A percentile compares a stretch with the other conserved stretches of the same genome.
phyloP scores from a whole-genome alignment of 139 green algal genomes.

The Chlorella sorokiniana region DNA sequence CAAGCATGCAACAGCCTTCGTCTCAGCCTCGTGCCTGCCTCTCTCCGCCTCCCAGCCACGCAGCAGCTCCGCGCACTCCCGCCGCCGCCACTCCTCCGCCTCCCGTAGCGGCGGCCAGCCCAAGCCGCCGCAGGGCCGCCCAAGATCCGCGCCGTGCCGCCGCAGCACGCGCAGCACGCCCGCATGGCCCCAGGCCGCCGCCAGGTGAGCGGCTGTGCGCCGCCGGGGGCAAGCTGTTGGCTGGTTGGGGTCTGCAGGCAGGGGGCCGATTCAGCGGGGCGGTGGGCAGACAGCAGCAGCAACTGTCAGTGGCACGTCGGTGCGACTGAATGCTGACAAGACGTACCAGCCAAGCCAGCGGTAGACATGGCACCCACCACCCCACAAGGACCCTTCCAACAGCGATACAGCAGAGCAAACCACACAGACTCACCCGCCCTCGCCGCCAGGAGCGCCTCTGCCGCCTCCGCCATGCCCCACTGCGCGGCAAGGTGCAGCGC shows the following conservation, averaged over 20 bases:
- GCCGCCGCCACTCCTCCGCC: slow-evolving; percentile 25
- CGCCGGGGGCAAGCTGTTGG: background rate
- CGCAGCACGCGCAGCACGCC: slow-evolving; percentile 15
- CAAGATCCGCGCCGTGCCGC: slow-evolving; percentile 5
- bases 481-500: slow-evolving; percentile 36
- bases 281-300: background rate
- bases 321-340: background rate
- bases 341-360: background rate
- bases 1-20: no score
- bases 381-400: background rate
- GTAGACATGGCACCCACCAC: background rate
- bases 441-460: slow-evolving; percentile 10
- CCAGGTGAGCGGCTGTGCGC: slow-evolving; percentile 22
- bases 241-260: slow-evolving; percentile 30
- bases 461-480: slow-evolving; percentile 30
- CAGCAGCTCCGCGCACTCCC: background rate
- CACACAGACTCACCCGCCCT: background rate
- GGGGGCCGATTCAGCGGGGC: background rate
- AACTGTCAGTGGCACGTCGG: background rate
- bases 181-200: slow-evolving; percentile 27
- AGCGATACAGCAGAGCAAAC: background rate
- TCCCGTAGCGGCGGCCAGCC: slow-evolving; percentile 18
- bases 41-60: background rate
- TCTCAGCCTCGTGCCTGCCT: background rate
- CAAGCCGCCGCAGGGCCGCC: background rate